Conservation (phyloP, 805 yeast genomes). For the Maudiozyma pseudohumilis region DNA sequence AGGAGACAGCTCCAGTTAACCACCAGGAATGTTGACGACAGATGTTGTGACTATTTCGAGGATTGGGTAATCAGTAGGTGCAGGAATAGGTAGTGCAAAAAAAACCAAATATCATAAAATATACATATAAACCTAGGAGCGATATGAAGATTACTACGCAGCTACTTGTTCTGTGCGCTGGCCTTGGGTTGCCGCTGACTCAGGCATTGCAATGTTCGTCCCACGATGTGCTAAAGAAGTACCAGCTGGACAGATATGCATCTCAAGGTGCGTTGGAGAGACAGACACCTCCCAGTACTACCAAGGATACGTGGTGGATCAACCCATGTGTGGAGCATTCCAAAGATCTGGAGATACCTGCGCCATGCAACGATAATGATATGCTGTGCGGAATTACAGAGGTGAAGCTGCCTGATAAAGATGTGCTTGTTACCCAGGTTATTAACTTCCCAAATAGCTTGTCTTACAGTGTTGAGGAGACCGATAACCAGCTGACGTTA, state of each 20-base stretch:
- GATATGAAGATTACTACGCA: no score
- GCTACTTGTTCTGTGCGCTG: no score
- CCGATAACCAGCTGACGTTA: constrained; percentile 30
- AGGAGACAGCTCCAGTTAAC: no score
- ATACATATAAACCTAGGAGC: no score
- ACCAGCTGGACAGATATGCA: constrained; percentile 29
- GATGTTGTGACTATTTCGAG: no score
- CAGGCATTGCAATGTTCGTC: constrained; percentile 14
- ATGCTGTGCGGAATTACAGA: constrained; percentile 70
- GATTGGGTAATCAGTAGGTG: no score
- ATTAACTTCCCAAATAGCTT: constrained; percentile 40
- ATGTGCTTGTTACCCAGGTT: constrained; percentile 46
- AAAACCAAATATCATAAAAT: no score
- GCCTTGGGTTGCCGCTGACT: not conserved
- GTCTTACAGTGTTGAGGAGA: constrained; percentile 21
- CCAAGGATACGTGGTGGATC: constrained; percentile 55
- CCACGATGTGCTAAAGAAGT: constrained; percentile 18
- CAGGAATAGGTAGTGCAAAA: no score
- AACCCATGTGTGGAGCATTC: constrained; percentile 55
- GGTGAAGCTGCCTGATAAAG: constrained; percentile 40
- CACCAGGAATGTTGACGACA: no score
- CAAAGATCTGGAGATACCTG: constrained; percentile 28
- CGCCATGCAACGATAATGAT: constrained; percentile 57
- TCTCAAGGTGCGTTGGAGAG: constrained; percentile 31
- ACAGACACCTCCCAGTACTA: constrained; percentile 73